Conservation (phyloP, 345 rosid genomes). For the Gossypioides kirkii region DNA sequence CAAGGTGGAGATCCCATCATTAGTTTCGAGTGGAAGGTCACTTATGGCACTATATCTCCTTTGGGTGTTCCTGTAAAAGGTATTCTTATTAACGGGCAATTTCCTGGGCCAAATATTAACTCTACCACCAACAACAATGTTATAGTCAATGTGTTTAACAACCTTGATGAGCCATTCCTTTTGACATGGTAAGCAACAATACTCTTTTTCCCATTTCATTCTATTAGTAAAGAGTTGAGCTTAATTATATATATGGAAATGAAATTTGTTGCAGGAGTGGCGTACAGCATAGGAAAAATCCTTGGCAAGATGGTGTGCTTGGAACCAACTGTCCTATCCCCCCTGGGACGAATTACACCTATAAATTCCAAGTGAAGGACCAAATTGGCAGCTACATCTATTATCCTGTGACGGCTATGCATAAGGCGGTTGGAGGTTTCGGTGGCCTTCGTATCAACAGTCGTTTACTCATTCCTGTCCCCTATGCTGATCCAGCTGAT, state of each 20-base stretch:
- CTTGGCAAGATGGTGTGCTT: conserved; percentile 35
- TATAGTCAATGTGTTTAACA: background rate
- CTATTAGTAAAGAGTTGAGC: no score
- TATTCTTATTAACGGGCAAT: conserved; percentile 51
- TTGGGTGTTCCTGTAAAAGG: conserved; percentile 59
- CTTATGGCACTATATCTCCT: conserved; percentile 56
- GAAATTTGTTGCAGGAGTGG: conserved; percentile 42
- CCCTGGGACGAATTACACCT: conserved; percentile 68
- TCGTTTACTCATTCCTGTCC: conserved; percentile 67
- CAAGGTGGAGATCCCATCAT: conserved; percentile 59
- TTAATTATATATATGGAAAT: no score
- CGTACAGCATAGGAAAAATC: conserved; percentile 79
- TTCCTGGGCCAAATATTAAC: background rate
- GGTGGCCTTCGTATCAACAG: conserved; percentile 27
- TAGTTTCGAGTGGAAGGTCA: conserved; percentile 61
- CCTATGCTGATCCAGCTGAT: conserved; percentile 58
- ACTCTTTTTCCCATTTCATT: background rate
- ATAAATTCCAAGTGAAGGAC: conserved; percentile 80
- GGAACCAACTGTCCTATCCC: conserved; percentile 78
- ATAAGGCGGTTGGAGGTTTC: conserved; percentile 57
- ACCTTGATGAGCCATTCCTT: conserved; percentile 1
- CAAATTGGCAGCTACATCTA: conserved; percentile 25
- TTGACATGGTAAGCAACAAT: conserved; percentile 10
- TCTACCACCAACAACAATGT: background rate
- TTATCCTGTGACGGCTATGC: conserved; percentile 51